Base-by-base conservation (phyloP, 169 alveolate species). In the Plasmodium falciparum region DNA sequence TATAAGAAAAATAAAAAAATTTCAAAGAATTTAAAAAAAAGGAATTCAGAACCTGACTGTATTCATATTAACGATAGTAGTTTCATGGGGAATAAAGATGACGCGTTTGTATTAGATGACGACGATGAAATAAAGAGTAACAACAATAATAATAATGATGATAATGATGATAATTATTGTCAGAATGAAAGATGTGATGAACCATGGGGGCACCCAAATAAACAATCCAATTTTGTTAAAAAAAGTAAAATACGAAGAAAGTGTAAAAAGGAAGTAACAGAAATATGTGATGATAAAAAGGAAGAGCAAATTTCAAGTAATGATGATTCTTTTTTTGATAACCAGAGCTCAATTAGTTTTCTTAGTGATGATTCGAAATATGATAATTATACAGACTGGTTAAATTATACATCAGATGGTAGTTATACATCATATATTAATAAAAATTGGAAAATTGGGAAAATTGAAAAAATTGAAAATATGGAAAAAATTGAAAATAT, bases 351-450 rank as follows among this genome's bases (percentile, higher is more conserved):
- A 13, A 78, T 78, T 22, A 43, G 69, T 39, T 78, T 78, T 66
- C 67, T 78, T 26, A 78, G 89, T 78, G 78, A 78, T 39, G 74
- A 78, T 17, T 65, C 89, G 3, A 49, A 78, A 59, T 78, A 66
- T 59, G 75, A 47, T 1, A 65, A 66, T 29, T 78, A 78, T 29
- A 39, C 78, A 1, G 76, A 78, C 20, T 17, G 12, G 33, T 59
- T 78, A 50, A 39, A 24, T 11, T 3, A 65, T 15, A 17, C 49
- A 8, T 65, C 73, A 65, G 39, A 65, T 26, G 22, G 26, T 26
- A 65, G 24, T 39, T 33, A 11, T 15, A 65, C 56, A 67, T 50
- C n/a, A n/a, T n/a, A n/a, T 13, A 54, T n/a, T 54, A 54, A 11
- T 0, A 11, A 54, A 11, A 54, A 54, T 13, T 13, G 13, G 0